These are phyloP conservation scores for Eucalyptus polybractea DNA, from an alignment of 345 rosid species.

Conservation along the genomic window DNA sequence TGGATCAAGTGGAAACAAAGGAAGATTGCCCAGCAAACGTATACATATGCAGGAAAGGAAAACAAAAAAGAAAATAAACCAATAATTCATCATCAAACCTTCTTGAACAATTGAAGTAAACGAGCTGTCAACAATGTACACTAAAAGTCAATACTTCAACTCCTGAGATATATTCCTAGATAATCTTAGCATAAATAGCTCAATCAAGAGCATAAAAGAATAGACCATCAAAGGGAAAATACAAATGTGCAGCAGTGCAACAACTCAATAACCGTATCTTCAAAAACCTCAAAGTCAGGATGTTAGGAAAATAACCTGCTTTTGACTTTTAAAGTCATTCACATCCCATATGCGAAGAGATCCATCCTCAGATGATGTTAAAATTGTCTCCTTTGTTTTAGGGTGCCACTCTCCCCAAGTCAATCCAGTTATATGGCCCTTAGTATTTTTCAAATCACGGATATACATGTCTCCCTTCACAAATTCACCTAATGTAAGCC, in stretches of 20 bases:
- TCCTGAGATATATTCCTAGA: not conserved
- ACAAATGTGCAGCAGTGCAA: not conserved
- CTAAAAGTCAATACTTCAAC: not conserved
- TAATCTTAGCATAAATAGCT: not conserved
- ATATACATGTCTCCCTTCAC: slow-evolving; percentile 98
- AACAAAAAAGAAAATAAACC: not conserved
- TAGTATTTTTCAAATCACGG: slow-evolving; percentile 92
- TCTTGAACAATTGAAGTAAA: not conserved
- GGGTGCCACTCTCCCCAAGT: slow-evolving; percentile 99
- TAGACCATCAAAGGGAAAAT: not conserved
- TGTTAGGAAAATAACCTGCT: slow-evolving; percentile 38
- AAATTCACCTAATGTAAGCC: slow-evolving; percentile 90
- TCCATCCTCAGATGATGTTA: slow-evolving; percentile 97
- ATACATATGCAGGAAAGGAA: not conserved
- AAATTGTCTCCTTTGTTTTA: slow-evolving; percentile 61
- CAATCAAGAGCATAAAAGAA: not conserved
- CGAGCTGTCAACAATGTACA: not conserved
- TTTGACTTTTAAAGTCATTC: slow-evolving; percentile 86
- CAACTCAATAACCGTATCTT: not conserved
- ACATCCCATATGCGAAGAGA: slow-evolving; percentile 97
- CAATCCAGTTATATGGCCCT: slow-evolving; percentile 90
- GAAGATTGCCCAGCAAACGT: not conserved
- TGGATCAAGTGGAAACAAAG: not conserved
- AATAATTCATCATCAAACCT: not conserved
- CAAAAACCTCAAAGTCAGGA: not conserved